Base-by-base conservation (phyloP, 2,329 filamentous ascomycete species). In the Xylariales sp. region DNA sequence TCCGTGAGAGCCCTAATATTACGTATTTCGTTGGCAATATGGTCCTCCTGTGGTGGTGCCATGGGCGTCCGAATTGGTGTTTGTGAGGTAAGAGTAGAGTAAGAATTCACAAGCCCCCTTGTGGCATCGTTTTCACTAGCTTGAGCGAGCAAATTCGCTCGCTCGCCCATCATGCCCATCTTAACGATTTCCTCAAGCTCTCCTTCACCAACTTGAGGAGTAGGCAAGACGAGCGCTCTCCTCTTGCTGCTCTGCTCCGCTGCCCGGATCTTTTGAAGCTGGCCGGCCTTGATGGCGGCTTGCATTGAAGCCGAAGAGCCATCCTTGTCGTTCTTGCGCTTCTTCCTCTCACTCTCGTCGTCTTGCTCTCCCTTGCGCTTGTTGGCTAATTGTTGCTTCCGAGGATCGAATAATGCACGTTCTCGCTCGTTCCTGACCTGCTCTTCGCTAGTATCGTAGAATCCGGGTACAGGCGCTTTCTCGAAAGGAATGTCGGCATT, bases 401-500 rank as follows among this genome's bases (percentile, higher is more conserved):
- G 78, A 2, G 93, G 93, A 59, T 98, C 93, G 49, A 96, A 96
- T 38, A 82, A 79, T 41, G 86, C 81, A 35, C 88, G 79, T 57
- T 95, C 83, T 42, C 76, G 77, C 62, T 98, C 91, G 60, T 98
- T 98, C 48, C 72, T 74, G 5, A 69, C 65, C 48, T 85, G 70
- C 58, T 98, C 93, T 12, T 96, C 89, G 4, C 71, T 72, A 0
- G 93, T 98, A 59, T 98, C 91, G 65, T 91, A 95, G 60, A 98
- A 98, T 11, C 93, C 93, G 16, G 82, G 70, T 0, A 85, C 84
- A 0, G 93, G 83, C 47, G 87, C 86, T 63, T 93, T 96, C 62
- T 98, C 93, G 49, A 98, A 97, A 0, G 93, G 93, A 48, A 98
- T 95, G 53, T 98, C 93, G 52, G 93, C 93, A 63, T 98, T 98